A percentile compares a stretch with the other conserved stretches of the same genome.
phyloP scores from a whole-genome alignment of 2,329 filamentous ascomycete species.

The Penicillium palitans region DNA sequence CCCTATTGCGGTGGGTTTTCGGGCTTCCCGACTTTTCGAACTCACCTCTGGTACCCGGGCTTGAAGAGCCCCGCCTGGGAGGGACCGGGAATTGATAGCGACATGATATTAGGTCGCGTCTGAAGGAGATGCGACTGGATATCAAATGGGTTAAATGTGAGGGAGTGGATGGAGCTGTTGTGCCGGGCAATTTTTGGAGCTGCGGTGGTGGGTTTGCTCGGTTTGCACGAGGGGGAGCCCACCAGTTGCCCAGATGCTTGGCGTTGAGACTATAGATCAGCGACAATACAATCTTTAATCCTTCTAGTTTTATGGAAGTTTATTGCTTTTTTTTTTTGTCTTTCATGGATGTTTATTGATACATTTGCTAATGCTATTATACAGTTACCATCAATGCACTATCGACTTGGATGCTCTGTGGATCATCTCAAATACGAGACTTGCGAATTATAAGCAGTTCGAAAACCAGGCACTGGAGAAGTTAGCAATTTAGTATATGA shows the following conservation, averaged over 20 bases:
- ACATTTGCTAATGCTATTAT: not conserved
- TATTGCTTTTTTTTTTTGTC: not conserved
- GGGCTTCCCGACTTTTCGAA: conserved; percentile 6
- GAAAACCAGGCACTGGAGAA: conserved; percentile 21
- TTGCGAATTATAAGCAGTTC: conserved; percentile 17
- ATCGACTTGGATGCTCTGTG: not conserved
- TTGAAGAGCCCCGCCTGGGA: conserved; percentile 95
- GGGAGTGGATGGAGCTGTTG: conserved; percentile 27
- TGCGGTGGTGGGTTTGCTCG: conserved; percentile 38
- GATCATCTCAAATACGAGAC: conserved; percentile 8
- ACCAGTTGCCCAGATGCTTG: conserved; percentile 26
- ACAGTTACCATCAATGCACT: not conserved
- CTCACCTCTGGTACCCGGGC: conserved; percentile 91
- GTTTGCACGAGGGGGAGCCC: conserved; percentile 41
- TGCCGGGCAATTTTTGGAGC: conserved; percentile 42
- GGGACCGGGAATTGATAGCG: conserved; percentile 90
- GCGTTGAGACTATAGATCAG: not conserved
- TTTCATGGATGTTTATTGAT: not conserved
- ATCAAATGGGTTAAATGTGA: conserved; percentile 16
- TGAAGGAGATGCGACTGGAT: conserved; percentile 24
- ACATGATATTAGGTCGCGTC: conserved; percentile 58
- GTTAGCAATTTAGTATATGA: conserved; percentile 2
- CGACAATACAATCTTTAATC: not conserved
- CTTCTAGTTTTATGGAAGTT: not conserved
- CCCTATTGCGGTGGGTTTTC: conserved; percentile 13